A percentile compares a stretch with the other conserved stretches of the same genome.
Conservation (phyloP, 768 basidiomycete genomes). For the Psilocybe cubensis region DNA sequence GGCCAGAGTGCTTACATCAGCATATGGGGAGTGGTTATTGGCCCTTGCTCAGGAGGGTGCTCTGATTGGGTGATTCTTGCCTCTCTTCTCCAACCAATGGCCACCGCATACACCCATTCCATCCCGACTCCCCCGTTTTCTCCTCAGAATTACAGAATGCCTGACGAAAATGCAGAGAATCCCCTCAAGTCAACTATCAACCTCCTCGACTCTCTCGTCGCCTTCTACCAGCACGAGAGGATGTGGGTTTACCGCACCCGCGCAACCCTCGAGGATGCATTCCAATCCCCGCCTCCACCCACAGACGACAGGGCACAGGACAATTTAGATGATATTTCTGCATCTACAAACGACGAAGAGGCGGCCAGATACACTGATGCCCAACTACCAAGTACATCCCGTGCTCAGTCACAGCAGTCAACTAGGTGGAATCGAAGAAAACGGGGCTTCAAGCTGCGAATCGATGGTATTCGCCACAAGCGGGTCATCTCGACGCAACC, state of each 20-base stretch:
- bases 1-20: constrained; percentile 11
- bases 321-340: background rate
- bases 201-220: constrained; percentile 65
- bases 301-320: constrained; percentile 1
- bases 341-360: background rate
- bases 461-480: constrained; percentile 32
- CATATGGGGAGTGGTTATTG: background rate
- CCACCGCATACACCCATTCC: constrained; percentile 31
- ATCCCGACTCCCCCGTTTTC: constrained; percentile 39
- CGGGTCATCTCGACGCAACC: constrained; percentile 22
- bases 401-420: constrained; percentile 12
- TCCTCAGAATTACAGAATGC: constrained; percentile 30
- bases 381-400: background rate
- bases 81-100: constrained; percentile 23
- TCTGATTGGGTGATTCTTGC: constrained; percentile 14
- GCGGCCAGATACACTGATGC: background rate
- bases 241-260: constrained; percentile 74
- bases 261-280: constrained; percentile 54
- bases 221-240: constrained; percentile 72
- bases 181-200: constrained; percentile 52
- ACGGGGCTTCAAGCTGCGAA: constrained; percentile 55
- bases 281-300: constrained; percentile 28
- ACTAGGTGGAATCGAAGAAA: constrained; percentile 63
- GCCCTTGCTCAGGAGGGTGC: background rate
- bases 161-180: constrained; percentile 26